Evolutionary conservation across 371 early-diverging fungal genomes (phyloP).

Genomic region (Batkoa obscura): DNA sequence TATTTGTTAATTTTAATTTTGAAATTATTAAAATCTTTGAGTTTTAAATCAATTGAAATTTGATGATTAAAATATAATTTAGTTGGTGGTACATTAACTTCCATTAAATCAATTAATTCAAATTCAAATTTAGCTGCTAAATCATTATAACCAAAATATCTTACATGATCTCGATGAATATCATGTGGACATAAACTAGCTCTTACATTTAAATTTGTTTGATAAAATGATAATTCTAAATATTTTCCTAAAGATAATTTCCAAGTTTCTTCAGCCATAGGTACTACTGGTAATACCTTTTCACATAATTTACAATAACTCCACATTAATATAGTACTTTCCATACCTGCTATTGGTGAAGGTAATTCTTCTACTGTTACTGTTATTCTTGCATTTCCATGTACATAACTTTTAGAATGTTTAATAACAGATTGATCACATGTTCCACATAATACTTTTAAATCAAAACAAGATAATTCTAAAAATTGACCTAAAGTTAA

Average conservation of each 20-base stretch:
- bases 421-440: slow-evolving; percentile 50
- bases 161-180: slow-evolving; percentile 51
- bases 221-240: slow-evolving; percentile 73
- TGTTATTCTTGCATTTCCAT: slow-evolving; percentile 51
- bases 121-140: slow-evolving; percentile 56
- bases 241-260: slow-evolving; percentile 90
- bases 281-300: slow-evolving; percentile 42
- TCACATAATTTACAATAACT: slow-evolving; percentile 56
- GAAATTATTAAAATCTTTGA: slow-evolving; percentile 35
- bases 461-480: slow-evolving; percentile 53
- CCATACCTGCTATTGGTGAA: slow-evolving; percentile 31
- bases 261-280: slow-evolving; percentile 73
- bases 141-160: slow-evolving; percentile 52
- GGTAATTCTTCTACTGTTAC: slow-evolving; percentile 43
- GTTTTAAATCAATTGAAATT: slow-evolving; percentile 27
- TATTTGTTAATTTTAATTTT: slow-evolving; percentile 32
- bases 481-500: slow-evolving; percentile 73
- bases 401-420: slow-evolving; percentile 70
- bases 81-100: slow-evolving; percentile 63
- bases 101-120: slow-evolving; percentile 48
- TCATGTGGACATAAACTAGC: slow-evolving; percentile 66
- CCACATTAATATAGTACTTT: slow-evolving; percentile 66
- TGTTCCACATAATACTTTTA: slow-evolving; percentile 35
- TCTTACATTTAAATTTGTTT: slow-evolving; percentile 37
- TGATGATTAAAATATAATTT: slow-evolving; percentile 34